Base-by-base conservation (phyloP, 371 early-diverging fungal genomes). In the Furculomyces boomerangus region DNA sequence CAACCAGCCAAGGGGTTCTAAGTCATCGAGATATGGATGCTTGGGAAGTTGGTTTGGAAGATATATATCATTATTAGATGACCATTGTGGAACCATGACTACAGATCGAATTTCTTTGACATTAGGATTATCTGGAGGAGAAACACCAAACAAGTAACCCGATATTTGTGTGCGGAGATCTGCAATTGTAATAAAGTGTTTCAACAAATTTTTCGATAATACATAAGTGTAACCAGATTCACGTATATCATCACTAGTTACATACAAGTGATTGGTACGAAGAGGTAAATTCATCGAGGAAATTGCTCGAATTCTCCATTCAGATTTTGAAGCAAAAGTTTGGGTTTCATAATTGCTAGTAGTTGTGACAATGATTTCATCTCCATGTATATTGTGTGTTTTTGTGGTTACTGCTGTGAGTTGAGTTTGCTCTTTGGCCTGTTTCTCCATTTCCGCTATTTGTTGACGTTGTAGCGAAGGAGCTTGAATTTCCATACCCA, bases 401-500 rank as follows among this genome's bases (percentile, higher is more conserved):
- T 87, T 89, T 31, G 96, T 96, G 0, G 95, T 93, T 14, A 88
- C 83, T 8, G 98, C 96, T 5, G 93, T 93, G 50, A 94, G 70
- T 65, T 95, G 94, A 68, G 76, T 46, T 55, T 55, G 55, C 55
- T 93, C 91, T 70, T 88, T 78, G 40, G 86, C 80, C 66, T 94
- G 92, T 78, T 93, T 89, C 61, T 93, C 95, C 58, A 93, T 88
- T 68, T 94, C 93, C 24, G 89, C 94, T 70, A 92, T 87, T 72
- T 95, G 90, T 71, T 94, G 96, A 53, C 99, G 84, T 72, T 94
- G 90, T 32, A 87, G 68, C 49, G 94, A 93, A 28, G 98, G 98
- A 51, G 97, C 95, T 30, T 88, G 85, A 55, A 97, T 95, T 68
- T 94, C 93, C 93, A 96, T 97, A 68, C 98, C 98, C 57, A 99